These are phyloP conservation scores for Darksidea phi DNA, from an alignment of 495 filamentous ascomycete genomes.

Conservation along the genomic window DNA sequence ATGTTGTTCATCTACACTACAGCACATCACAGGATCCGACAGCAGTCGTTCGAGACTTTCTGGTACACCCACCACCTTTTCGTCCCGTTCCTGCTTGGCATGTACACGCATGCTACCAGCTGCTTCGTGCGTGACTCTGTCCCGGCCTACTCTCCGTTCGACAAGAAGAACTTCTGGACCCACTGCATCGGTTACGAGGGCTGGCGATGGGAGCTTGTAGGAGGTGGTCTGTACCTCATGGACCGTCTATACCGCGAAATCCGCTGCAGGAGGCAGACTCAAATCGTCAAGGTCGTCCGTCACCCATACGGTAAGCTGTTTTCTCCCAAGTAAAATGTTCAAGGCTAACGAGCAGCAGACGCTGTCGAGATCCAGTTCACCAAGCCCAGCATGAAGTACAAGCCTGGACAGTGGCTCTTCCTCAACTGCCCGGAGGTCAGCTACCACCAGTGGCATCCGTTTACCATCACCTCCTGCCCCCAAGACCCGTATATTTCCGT, in stretches of 20 bases:
- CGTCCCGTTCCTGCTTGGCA: slow-evolving; percentile 86
- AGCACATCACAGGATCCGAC: slow-evolving; percentile 85
- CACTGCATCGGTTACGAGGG: slow-evolving; percentile 96
- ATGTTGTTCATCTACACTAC: slow-evolving; percentile 99
- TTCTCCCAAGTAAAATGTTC: slow-evolving; percentile 1
- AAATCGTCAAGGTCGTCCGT: slow-evolving; percentile 88
- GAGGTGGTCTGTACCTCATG: slow-evolving; percentile 77
- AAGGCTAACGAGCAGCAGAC: slow-evolving; percentile 56
- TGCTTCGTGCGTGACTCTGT: slow-evolving; percentile 72
- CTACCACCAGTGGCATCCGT: slow-evolving; percentile 93
- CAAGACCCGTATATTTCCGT: slow-evolving; percentile 91
- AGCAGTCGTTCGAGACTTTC: slow-evolving; percentile 97
- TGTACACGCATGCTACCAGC: slow-evolving; percentile 93
- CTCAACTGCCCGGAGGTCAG: slow-evolving; percentile 88
- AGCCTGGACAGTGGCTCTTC: slow-evolving; percentile 97
- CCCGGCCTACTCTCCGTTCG: slow-evolving; percentile 77
- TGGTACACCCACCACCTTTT: slow-evolving; percentile 99
- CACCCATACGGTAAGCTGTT: slow-evolving; percentile 84
- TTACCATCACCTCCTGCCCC: slow-evolving; percentile 98
- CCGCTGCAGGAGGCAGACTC: slow-evolving; percentile 72
- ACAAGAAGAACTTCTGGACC: slow-evolving; percentile 74
- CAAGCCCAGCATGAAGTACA: slow-evolving; percentile 97
- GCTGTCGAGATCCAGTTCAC: slow-evolving; percentile 96
- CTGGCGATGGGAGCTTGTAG: slow-evolving; percentile 94
- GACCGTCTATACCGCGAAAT: slow-evolving; percentile 94